phyloP scores from a whole-genome alignment of 208 protist species.

The Porcisia deanei region DNA sequence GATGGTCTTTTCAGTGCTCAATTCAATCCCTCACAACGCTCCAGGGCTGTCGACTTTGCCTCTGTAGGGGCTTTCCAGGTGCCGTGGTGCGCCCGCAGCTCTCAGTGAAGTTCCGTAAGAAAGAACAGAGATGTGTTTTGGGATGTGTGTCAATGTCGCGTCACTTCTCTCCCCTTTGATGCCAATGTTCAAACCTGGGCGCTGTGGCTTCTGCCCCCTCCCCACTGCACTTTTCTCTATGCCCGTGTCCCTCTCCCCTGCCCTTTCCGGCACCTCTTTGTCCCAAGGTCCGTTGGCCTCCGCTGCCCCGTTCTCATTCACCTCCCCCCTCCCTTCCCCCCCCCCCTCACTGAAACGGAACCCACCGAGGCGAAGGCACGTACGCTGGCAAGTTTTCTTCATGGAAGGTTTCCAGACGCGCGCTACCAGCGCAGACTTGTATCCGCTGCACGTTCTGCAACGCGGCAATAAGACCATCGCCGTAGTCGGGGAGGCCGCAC shows the following conservation, averaged over 20 bases:
- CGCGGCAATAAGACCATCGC: slow-evolving; percentile 6
- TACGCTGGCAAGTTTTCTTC: background rate
- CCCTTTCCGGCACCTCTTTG: too few species aligned
- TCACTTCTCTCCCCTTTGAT: background rate
- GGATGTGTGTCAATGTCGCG: background rate
- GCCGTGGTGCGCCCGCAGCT: background rate
- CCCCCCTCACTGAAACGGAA: background rate
- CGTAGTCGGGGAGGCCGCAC: slow-evolving; percentile 14
- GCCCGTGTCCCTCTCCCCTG: too few species aligned
- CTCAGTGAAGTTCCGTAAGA: background rate
- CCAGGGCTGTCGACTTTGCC: too few species aligned
- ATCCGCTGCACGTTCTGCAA: slow-evolving; percentile 7
- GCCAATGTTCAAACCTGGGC: background rate
- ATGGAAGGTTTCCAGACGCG: background rate
- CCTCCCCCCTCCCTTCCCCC: background rate
- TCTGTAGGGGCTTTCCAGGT: background rate
- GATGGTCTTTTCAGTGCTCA: background rate
- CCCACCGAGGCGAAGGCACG: background rate
- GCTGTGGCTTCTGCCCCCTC: background rate
- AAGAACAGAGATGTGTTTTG: too few species aligned
- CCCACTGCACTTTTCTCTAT: too few species aligned
- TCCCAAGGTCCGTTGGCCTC: too few species aligned
- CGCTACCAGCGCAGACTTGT: background rate
- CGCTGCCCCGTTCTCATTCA: too few species aligned
- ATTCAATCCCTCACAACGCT: background rate